phyloP scores from a whole-genome alignment of 164 flowering plant species.

The Umbilicus rupestris region DNA sequence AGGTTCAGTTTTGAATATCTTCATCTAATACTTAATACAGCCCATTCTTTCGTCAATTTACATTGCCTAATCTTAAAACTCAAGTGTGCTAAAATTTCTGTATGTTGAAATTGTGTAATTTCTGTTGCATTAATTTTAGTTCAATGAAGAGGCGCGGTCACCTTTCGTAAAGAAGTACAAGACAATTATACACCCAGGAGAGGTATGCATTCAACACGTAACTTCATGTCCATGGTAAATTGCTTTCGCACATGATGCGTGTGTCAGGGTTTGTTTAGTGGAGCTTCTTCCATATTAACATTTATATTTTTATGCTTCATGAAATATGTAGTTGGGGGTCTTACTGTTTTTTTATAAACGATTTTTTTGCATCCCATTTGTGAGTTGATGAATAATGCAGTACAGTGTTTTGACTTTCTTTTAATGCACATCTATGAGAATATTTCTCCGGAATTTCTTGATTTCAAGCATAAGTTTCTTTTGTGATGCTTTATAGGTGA shows the following conservation, averaged over 20 bases:
- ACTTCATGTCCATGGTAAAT: not conserved
- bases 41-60: not conserved
- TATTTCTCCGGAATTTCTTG: not conserved
- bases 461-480: not conserved
- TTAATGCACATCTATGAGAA: not conserved
- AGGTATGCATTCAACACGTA: constrained; percentile 31
- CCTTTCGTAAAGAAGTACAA: constrained; percentile 92
- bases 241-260: not conserved
- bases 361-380: not conserved
- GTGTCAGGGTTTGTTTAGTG: not conserved
- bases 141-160: constrained; percentile 92
- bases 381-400: not conserved
- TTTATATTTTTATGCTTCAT: not conserved
- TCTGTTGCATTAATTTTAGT: constrained; percentile 30
- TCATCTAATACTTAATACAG: not conserved
- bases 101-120: no score
- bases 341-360: not conserved
- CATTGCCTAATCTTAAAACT: not conserved
- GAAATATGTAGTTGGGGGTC: not conserved
- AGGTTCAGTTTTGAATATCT: constrained; percentile 28
- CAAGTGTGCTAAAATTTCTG: not conserved
- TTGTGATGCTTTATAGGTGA: constrained; percentile 48
- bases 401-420: no score
- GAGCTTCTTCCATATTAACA: not conserved
- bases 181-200: constrained; percentile 95